Base-by-base conservation (phyloP, 495 filamentous ascomycete genomes). In the Aspergillus cristatus region DNA sequence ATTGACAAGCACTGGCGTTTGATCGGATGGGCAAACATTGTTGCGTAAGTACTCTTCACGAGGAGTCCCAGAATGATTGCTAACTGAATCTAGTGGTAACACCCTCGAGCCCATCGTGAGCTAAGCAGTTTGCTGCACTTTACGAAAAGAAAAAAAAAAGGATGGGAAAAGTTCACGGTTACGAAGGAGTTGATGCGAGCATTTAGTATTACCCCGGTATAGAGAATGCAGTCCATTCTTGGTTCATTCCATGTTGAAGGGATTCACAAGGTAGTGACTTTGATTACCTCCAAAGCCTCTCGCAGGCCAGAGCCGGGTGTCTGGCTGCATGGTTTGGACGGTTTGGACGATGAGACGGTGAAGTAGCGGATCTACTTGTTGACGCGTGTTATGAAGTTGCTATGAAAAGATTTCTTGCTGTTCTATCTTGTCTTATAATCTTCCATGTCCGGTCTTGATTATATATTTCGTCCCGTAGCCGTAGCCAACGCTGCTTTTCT, bases 1-100 rank as follows among this genome's bases (percentile, higher is more conserved):
- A 96, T 97, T 52, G 91, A 98, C 57, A 96, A 96, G 78, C 90
- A 96, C 67, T 97, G 91, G 91, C 84, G 91, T 68, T 74, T 95
- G 57, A 96, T 96, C 47, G 89, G 90, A 50, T 95, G 90, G 89
- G 88, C 88, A 32, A 94, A 86, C 54, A 94, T 95, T 62, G 80
- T 80, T 51, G 73, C 72, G 74, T 78, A 69, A 70, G 74, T 77
- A 28, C 16, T 32, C 22, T 16, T 18, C 8, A 38, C 6, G n/a
- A n/a, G n/a, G n/a, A 20, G 32, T 30, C n/a, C n/a, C 14, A 26
- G 24, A 3, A 45, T 35, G 12, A 40, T 32, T 30, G 20, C 55
- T 61, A 45, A 60, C 35, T 41, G 8, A 40, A 1, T 39, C 28
- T 39, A 73, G 70, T 46, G 71, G 71, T 56, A 68, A 71, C 48